Base-by-base conservation (phyloP, 768 basidiomycete species). In the Mycena metata region DNA sequence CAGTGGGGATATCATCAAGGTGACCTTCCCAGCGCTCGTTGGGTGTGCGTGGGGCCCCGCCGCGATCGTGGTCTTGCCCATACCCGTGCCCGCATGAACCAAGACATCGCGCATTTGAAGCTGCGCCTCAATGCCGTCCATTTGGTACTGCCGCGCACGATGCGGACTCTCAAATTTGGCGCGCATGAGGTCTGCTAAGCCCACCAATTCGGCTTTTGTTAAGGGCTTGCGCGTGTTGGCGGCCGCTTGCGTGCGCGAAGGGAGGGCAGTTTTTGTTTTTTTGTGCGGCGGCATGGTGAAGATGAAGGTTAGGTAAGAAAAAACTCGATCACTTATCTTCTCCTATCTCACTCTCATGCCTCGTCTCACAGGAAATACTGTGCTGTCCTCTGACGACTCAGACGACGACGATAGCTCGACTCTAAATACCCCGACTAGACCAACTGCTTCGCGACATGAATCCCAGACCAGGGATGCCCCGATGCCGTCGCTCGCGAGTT, bases 1-100 rank as follows among this genome's bases (percentile, higher is more conserved):
- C 1, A 84, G 68, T 5, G 82, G 83, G 12, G 80, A 82, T 0
- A 84, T 75, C 73, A 83, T 74, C 5, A 84, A 64, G 0, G 82
- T 81, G 0, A 81, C 74, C 59, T 74, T 77, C 5, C 76, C 78
- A 43, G 73, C 66, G 15, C 66, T 73, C 3, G 8, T 56, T 4
- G 65, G 62, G 47, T 74, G 78, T 0, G 75, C 65, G 63, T 83
- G 77, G 10, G 82, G 83, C 0, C 79, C 83, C 9, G 82, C 82
- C 1, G 76, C 82, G 21, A 84, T 71, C 0, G 72, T 69, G 1
- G 83, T 83, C 69, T 83, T 83, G 0, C 83, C 83, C 1, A 69
- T 56, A 0, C 82, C 83, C 10, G 77, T 78, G 0, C 78, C 78
- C 0, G 82, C 82, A 72, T 84, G 82, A 1, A 83, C 66, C 0